These are phyloP conservation scores for Agarophyton chilense DNA, from an alignment of 23 red algal species.

Conservation along the genomic window DNA sequence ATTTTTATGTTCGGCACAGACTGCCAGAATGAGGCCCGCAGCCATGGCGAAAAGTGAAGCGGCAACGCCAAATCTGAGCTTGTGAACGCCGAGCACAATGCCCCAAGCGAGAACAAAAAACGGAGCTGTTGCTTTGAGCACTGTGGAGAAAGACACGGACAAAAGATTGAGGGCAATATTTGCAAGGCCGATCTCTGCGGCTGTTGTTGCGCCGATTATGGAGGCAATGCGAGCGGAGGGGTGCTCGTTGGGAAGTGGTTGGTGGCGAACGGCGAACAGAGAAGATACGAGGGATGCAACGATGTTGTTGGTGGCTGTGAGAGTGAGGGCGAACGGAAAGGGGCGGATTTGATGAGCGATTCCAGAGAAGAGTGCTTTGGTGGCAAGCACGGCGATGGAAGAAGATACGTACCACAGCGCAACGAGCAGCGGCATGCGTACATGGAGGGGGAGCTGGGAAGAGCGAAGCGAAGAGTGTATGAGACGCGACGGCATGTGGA, in stretches of 20 bases:
- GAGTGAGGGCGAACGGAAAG: constrained; percentile 52
- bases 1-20: constrained; percentile 43
- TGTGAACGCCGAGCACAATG: constrained; percentile 46
- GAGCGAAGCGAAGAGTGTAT: too few species aligned
- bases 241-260: not conserved
- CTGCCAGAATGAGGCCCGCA: constrained; percentile 59
- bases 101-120: constrained; percentile 91
- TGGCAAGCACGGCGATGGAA: constrained; percentile 35
- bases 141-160: constrained; percentile 82
- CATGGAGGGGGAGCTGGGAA: too few species aligned
- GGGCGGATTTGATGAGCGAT: not conserved
- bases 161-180: constrained; percentile 87
- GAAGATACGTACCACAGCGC: constrained; percentile 46
- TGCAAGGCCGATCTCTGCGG: constrained; percentile 82
- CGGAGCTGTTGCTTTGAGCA: constrained; percentile 93
- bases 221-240: constrained; percentile 12
- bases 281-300: constrained; percentile 16
- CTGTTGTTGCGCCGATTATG: constrained; percentile 75
- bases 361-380: constrained; percentile 54
- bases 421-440: not conserved
- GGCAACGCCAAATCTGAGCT: not conserved
- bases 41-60: constrained; percentile 65
- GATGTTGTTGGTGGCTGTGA: constrained; percentile 68
- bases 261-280: not conserved
- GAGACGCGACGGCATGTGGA: too few species aligned